These are phyloP conservation scores for Cladosporium sp. DNA, from an alignment of 2,329 filamentous ascomycete species.

Conservation along the genomic window DNA sequence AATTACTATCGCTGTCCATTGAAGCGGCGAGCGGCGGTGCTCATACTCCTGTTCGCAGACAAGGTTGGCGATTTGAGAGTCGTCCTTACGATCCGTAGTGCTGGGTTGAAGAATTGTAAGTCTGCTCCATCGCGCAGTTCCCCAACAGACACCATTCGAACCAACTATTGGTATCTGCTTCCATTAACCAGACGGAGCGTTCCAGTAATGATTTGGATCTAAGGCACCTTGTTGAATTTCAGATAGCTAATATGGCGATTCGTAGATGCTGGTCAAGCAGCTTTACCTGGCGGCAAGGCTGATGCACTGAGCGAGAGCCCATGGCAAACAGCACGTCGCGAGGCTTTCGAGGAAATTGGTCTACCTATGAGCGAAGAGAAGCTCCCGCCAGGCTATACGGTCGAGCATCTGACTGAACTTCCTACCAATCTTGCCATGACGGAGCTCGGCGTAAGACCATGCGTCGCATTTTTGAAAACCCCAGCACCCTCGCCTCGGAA, in stretches of 20 bases:
- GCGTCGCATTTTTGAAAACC: constrained; percentile 55
- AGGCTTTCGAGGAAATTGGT: constrained; percentile 91
- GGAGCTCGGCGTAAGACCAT: constrained; percentile 47
- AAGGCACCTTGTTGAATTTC: background rate
- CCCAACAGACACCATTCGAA: too few species aligned
- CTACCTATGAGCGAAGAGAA: constrained; percentile 67
- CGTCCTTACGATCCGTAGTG: constrained; percentile 59
- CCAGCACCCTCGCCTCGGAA: constrained; percentile 48
- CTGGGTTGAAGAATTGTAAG: constrained; percentile 54
- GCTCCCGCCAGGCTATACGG: constrained; percentile 71
- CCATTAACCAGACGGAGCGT: too few species aligned
- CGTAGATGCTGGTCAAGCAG: constrained; percentile 50
- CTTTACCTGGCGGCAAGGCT: constrained; percentile 54
- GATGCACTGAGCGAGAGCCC: constrained; percentile 52
- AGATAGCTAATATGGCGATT: constrained; percentile 59
- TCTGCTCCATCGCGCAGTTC: too few species aligned
- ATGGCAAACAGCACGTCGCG: constrained; percentile 80
- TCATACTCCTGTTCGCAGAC: constrained; percentile 86
- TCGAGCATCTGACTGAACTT: constrained; percentile 83
- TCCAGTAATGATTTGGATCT: too few species aligned
- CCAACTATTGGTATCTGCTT: too few species aligned
- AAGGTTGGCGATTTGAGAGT: constrained; percentile 69
- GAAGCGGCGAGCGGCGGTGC: constrained; percentile 73
- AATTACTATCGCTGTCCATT: constrained; percentile 55
- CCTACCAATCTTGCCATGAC: constrained; percentile 55